Evolutionary conservation across 1,284 basidiomycete genomes (phyloP).

Genomic region (Ustilago xerochloae): DNA sequence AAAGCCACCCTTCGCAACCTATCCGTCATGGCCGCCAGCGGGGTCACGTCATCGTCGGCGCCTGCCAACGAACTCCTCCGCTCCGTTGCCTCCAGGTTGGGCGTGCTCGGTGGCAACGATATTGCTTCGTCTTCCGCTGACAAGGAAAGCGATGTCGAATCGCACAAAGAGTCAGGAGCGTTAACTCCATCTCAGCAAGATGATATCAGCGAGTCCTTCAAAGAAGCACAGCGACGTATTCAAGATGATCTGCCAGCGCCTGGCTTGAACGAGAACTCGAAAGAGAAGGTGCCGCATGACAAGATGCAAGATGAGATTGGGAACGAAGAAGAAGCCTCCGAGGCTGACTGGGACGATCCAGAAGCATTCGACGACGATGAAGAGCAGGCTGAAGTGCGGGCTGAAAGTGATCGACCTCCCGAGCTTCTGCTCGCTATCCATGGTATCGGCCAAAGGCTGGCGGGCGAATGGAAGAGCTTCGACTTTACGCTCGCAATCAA

Average conservation of each 20-base stretch:
- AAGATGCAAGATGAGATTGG: conserved; percentile 9
- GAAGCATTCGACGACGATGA: conserved; percentile 50
- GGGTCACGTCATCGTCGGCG: conserved; percentile 22
- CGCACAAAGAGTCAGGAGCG: conserved; percentile 13
- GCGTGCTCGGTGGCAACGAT: conserved; percentile 23
- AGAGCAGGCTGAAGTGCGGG: conserved; percentile 23
- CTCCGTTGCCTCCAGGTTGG: conserved; percentile 42
- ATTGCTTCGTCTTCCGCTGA: conserved; percentile 7
- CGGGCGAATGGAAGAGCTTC: conserved; percentile 55
- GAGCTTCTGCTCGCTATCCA: conserved; percentile 52
- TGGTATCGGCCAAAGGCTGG: conserved; percentile 63
- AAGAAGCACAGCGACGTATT: conserved; percentile 43
- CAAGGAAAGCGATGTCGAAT: conserved; percentile 7
- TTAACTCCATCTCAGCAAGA: conserved; percentile 31
- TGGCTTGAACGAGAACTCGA: background rate
- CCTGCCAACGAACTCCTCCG: conserved; percentile 49
- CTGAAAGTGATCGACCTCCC: conserved; percentile 33
- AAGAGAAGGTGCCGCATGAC: background rate
- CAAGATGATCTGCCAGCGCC: conserved; percentile 33
- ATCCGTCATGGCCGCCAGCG: conserved; percentile 30
- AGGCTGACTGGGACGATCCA: conserved; percentile 43
- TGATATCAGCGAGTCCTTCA: conserved; percentile 46
- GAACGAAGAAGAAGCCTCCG: conserved; percentile 11
- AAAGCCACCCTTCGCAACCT: conserved; percentile 27
- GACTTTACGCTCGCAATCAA: conserved; percentile 54